Conservation (phyloP, 192 early-diverging fungal genomes). For the Rhizophlyctis rosea region DNA sequence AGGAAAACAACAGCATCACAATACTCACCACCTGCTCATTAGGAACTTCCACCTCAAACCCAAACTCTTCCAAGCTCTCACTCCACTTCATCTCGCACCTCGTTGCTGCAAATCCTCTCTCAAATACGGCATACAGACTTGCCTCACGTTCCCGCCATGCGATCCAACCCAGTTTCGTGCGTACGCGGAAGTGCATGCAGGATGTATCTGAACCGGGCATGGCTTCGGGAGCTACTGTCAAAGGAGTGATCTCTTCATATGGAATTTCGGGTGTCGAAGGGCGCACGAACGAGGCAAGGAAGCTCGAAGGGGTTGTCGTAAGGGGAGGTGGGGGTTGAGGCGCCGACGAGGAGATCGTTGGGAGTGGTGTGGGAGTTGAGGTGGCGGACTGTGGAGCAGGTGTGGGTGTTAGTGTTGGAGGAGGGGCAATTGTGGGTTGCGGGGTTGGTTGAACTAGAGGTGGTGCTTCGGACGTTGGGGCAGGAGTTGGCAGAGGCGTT, state of each 20-base stretch:
- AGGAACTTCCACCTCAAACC: conserved; percentile 49
- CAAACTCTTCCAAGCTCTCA: conserved; percentile 41
- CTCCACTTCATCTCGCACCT: conserved; percentile 42
- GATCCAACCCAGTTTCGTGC: conserved; percentile 51
- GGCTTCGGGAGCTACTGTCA: conserved; percentile 22
- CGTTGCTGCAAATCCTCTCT: conserved; percentile 44
- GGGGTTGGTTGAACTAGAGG: too few species aligned
- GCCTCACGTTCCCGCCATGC: conserved; percentile 38
- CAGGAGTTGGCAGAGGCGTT: too few species aligned
- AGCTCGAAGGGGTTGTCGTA: too few species aligned
- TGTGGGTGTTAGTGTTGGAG: too few species aligned
- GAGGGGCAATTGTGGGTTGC: too few species aligned
- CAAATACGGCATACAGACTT: conserved; percentile 51
- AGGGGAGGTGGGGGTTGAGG: too few species aligned
- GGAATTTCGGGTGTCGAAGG: too few species aligned
- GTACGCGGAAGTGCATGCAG: conserved; percentile 39
- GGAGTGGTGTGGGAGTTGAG: too few species aligned
- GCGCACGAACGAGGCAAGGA: too few species aligned
- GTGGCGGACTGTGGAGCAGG: too few species aligned
- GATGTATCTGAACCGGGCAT: conserved; percentile 37
- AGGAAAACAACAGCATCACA: neutral
- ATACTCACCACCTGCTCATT: conserved; percentile 32
- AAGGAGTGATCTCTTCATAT: conserved; percentile 24
- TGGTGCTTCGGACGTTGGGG: too few species aligned
- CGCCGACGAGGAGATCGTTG: too few species aligned